Base-by-base conservation (phyloP, 495 filamentous ascomycete genomes). In the Wilcoxina mikolae region DNA sequence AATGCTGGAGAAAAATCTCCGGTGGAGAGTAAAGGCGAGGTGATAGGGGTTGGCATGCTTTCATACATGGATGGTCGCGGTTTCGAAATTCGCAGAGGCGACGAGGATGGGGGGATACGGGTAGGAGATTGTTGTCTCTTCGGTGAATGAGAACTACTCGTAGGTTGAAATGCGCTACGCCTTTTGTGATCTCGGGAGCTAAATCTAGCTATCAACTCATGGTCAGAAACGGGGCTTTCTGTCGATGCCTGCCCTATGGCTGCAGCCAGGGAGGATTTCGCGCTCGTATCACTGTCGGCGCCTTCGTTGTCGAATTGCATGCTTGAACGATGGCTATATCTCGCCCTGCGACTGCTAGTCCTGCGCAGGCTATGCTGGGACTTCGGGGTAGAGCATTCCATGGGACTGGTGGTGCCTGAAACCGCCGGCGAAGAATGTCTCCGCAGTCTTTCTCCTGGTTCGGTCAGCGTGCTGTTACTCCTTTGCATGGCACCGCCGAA, bases 221-320 rank as follows among this genome's bases (percentile, higher is more conserved):
- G 77, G 53, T 95, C 91, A 23, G 89, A 94, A 54, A 82, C 81
- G 4, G 91, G 91, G 7, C 93, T 96, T 56, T 95, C 88, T 3
- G 85, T 90, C 55, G 85, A 78, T 53, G 74, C 69, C 28, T 70
- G 75, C 17, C 81, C 57, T 51, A 65, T 74, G 0, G 85, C 77
- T 54, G 86, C 73, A 17, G 80, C 70, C n/a, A 84, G 84, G 1
- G 84, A 85, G n/a, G 87, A 88, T 51, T 76, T 71, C 26, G 83
- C 74, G 66, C 90, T 95, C 59, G 82, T 84, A 67, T 95, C 93
- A 67, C 91, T 94, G 51, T 86, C 77, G 38, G 70, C 74, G 5
- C 53, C 59, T 33, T 66, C 64, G 28, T 62, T 60, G 22, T 66
- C 64, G 59, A 66, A 66, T 26, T 66, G 63, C 25, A 66, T 63